Percentiles rank a stretch among this genome's conserved stretches.
These are phyloP conservation scores for Talaromyces liani DNA, from an alignment of 495 filamentous ascomycete species.

Conservation along the genomic window DNA sequence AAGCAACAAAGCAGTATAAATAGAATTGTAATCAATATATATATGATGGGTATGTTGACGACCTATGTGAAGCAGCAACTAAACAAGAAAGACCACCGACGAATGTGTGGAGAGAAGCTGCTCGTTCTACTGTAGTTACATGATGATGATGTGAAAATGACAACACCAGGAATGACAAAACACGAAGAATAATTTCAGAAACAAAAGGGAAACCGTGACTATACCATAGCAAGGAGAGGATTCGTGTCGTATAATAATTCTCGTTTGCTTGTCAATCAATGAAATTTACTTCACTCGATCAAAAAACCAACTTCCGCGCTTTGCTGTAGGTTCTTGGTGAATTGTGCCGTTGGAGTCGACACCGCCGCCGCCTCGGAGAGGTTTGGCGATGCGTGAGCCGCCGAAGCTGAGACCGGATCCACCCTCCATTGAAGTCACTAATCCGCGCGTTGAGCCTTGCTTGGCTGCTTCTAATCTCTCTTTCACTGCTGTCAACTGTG, in stretches of 20 bases:
- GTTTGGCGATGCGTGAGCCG: slow-evolving; percentile 86
- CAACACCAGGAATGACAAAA: not conserved
- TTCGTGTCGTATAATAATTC: not conserved
- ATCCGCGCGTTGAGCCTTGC: slow-evolving; percentile 73
- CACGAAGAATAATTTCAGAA: not conserved
- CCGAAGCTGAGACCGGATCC: slow-evolving; percentile 66
- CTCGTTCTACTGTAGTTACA: not conserved
- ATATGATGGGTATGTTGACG: not conserved
- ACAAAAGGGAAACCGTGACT: not conserved
- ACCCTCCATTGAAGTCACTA: slow-evolving; percentile 54
- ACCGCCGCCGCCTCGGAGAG: slow-evolving; percentile 83
- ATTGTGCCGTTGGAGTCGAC: slow-evolving; percentile 27
- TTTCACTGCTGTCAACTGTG: slow-evolving; percentile 93
- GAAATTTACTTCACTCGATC: slow-evolving; percentile 34
- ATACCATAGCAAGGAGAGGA: not conserved
- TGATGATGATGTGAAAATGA: not conserved
- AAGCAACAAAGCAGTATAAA: not conserved
- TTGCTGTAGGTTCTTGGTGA: slow-evolving; percentile 40
- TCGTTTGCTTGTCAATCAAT: not conserved
- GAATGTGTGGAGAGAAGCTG: not conserved
- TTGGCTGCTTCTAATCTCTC: slow-evolving; percentile 96
- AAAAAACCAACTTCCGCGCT: slow-evolving; percentile 45
- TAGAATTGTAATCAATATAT: not conserved
- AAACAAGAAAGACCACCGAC: not conserved
- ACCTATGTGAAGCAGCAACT: not conserved